These are phyloP conservation scores for Botryosphaeria dothidea DNA, from an alignment of 2,329 filamentous ascomycete species.

Conservation along the genomic window DNA sequence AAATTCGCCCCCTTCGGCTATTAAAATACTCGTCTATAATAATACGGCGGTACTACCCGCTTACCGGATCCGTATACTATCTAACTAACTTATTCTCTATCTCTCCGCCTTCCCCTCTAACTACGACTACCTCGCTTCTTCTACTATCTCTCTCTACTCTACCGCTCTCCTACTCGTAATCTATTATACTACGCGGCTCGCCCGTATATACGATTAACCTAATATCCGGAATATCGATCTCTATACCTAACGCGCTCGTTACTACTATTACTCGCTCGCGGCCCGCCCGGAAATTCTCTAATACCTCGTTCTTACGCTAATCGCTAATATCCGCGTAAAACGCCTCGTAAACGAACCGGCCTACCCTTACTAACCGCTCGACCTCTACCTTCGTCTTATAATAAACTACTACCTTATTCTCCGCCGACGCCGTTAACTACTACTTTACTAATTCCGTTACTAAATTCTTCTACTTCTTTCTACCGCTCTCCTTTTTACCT, in stretches of 20 bases:
- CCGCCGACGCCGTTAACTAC: not conserved
- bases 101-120: not conserved
- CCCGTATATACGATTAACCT: not conserved
- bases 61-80: not conserved
- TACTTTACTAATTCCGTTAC: not conserved
- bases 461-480: not conserved
- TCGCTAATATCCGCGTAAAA: not conserved
- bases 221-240: not conserved
- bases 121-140: not conserved
- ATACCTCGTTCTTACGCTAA: not conserved
- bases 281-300: constrained; percentile 5
- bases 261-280: not conserved
- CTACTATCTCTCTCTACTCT: not conserved
- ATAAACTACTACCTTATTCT: not conserved
- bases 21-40: not conserved
- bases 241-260: not conserved
- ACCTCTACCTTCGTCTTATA: not conserved
- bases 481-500: not conserved
- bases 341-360: not conserved
- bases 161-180: not conserved
- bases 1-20: not conserved
- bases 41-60: not conserved
- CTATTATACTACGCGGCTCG: not conserved
- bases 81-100: not conserved
- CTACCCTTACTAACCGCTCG: not conserved